phyloP scores from a whole-genome alignment of 2,329 filamentous ascomycete genomes.

The Trichoderma gracile region DNA sequence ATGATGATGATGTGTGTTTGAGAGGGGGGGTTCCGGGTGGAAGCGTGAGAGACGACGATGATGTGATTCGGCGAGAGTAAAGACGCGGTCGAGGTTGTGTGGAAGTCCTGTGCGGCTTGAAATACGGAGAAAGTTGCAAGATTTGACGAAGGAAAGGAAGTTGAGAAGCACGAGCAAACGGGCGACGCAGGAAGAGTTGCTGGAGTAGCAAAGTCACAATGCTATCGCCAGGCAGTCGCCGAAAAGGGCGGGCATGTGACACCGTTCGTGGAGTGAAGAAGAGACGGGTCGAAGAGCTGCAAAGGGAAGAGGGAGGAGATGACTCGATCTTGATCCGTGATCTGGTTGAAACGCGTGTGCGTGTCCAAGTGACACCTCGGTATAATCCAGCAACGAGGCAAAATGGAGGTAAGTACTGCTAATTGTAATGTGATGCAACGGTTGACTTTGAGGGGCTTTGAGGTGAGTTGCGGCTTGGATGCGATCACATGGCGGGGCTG shows the following conservation, averaged over 20 bases:
- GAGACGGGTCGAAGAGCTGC: not conserved
- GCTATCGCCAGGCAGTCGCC: not conserved
- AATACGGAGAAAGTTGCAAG: no score
- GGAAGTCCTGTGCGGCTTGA: no score
- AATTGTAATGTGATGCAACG: no score
- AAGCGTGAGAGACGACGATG: no score
- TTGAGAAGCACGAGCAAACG: not conserved
- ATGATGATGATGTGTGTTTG: not conserved
- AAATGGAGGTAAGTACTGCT: no score
- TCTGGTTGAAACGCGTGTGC: not conserved
- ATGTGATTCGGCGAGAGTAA: no score
- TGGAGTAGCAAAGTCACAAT: no score
- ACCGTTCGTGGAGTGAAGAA: not conserved
- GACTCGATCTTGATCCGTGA: not conserved
- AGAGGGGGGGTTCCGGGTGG: no score
- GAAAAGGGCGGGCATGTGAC: not conserved
- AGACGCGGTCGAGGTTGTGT: no score
- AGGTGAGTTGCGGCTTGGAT: slow-evolving; percentile 13
- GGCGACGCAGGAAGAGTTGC: not conserved
- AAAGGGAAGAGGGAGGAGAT: not conserved
- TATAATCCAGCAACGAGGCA: not conserved
- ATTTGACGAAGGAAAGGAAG: no score
- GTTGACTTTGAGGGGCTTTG: slow-evolving; percentile 26
- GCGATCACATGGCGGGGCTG: slow-evolving; percentile 37
- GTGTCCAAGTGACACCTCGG: no score